phyloP scores from a whole-genome alignment of 2,329 filamentous ascomycete species.

The Nannizzia gypsea region DNA sequence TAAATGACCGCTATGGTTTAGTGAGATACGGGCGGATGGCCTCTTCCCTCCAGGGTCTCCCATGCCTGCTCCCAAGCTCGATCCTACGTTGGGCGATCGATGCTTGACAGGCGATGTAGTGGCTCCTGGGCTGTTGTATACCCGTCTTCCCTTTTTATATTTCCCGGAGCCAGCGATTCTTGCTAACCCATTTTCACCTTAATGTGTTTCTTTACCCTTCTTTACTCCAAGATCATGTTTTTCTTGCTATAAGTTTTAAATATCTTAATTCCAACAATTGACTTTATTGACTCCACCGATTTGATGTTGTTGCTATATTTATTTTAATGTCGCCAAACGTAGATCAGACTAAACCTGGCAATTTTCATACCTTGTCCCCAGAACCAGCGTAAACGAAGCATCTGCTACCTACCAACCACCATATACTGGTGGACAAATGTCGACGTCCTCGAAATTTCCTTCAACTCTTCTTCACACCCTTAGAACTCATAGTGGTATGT shows the following conservation, averaged over 20 bases:
- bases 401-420: neutral
- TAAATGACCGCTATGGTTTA: conserved; percentile 37
- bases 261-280: conserved; percentile 6
- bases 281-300: neutral
- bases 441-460: conserved; percentile 26
- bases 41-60: neutral
- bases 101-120: neutral
- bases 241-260: conserved; percentile 4
- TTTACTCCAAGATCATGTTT: conserved; percentile 4
- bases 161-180: conserved; percentile 14
- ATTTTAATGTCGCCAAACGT: neutral
- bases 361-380: neutral
- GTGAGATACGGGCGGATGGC: conserved; percentile 4
- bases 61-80: neutral
- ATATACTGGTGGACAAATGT: conserved; percentile 17
- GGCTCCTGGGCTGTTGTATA: conserved; percentile 4
- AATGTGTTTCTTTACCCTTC: conserved; percentile 5
- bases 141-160: conserved; percentile 7
- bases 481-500: conserved; percentile 34
- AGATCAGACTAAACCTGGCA: neutral
- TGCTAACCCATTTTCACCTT: conserved; percentile 8
- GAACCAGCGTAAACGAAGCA: neutral
- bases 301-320: neutral
- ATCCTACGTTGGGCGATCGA: neutral
- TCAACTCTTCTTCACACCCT: conserved; percentile 31